A percentile compares a stretch with the other conserved stretches of the same genome.
phyloP scores from a whole-genome alignment of 176 grass and related monocot genomes.

The Neostapfia colusana region DNA sequence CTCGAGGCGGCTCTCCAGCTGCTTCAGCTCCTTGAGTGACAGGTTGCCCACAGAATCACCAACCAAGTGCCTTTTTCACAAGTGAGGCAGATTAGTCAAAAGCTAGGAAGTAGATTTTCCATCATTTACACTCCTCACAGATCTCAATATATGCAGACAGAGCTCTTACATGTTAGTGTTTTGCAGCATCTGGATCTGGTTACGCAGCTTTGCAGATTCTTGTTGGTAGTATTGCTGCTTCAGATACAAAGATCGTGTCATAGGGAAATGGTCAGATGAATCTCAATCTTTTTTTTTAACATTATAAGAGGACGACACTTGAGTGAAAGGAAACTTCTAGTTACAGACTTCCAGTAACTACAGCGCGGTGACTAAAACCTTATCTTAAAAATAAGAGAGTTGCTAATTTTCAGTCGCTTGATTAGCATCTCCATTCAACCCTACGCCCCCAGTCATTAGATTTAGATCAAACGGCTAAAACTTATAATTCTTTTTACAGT shows the following conservation, averaged over 20 bases:
- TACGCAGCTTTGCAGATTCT: conserved; percentile 63
- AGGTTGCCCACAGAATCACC: conserved; percentile 60
- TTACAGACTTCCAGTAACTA: neutral
- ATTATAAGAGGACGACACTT: neutral
- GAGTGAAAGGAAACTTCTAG: neutral
- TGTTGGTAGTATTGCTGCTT: conserved; percentile 98
- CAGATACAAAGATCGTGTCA: conserved; percentile 16
- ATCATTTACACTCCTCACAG: neutral
- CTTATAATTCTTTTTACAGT: too few relatives aligned
- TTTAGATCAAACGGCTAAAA: too few relatives aligned
- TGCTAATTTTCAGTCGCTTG: too few relatives aligned
- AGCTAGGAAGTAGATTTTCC: neutral
- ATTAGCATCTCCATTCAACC: too few relatives aligned
- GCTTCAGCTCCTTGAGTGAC: conserved; percentile 71
- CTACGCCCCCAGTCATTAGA: too few relatives aligned
- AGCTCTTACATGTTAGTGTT: conserved; percentile 68
- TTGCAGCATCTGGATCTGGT: conserved; percentile 88
- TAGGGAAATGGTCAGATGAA: neutral
- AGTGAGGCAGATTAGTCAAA: neutral
- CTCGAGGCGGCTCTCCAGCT: conserved; percentile 71
- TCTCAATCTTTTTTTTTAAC: conserved; percentile 5
- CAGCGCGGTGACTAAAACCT: neutral
- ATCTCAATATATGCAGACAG: neutral
- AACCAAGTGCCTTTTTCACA: conserved; percentile 55
- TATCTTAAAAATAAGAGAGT: too few relatives aligned